A percentile compares a stretch with the other conserved stretches of the same genome.
These are phyloP conservation scores for Naganishia cerealis DNA, from an alignment of 1,284 basidiomycete genomes.

Conservation along the genomic window DNA sequence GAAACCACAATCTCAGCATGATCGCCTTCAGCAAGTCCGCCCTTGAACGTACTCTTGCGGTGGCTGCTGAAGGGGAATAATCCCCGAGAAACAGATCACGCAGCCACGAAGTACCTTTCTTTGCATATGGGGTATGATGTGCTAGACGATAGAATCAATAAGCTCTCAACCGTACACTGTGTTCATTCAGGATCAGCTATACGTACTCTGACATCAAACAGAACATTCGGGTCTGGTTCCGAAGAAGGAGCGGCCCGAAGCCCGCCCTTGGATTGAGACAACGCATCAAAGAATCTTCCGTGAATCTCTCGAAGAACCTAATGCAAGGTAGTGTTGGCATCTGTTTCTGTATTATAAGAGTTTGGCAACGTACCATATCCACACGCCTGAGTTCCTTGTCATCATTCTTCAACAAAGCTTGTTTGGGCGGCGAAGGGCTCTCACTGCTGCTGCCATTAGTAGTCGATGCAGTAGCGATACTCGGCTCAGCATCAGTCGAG, in stretches of 20 bases:
- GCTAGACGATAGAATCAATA: slow-evolving; percentile 54
- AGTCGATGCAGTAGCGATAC: slow-evolving; percentile 12
- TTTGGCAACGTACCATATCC: slow-evolving; percentile 60
- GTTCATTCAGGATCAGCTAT: background rate
- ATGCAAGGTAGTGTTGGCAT: slow-evolving; percentile 18
- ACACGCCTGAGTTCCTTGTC: slow-evolving; percentile 82
- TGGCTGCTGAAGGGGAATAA: slow-evolving; percentile 80
- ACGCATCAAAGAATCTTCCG: slow-evolving; percentile 65
- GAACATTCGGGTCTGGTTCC: slow-evolving; percentile 23
- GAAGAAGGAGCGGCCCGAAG: slow-evolving; percentile 18
- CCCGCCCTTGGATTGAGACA: slow-evolving; percentile 41
- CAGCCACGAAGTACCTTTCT: slow-evolving; percentile 70
- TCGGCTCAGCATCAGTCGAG: slow-evolving; percentile 33
- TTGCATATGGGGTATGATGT: slow-evolving; percentile 80
- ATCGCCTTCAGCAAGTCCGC: background rate
- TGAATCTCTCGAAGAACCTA: slow-evolving; percentile 72
- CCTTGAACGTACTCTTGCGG: slow-evolving; percentile 60
- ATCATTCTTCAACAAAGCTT: slow-evolving; percentile 80
- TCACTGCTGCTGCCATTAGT: slow-evolving; percentile 36
- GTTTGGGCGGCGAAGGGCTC: slow-evolving; percentile 50
- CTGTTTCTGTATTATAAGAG: background rate
- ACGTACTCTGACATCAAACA: slow-evolving; percentile 36
- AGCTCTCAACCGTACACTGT: slow-evolving; percentile 6
- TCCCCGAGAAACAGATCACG: slow-evolving; percentile 84
- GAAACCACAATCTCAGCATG: background rate